These are phyloP conservation scores for Rhizopogon sp. DNA, from an alignment of 768 basidiomycete genomes.

Conservation along the genomic window DNA sequence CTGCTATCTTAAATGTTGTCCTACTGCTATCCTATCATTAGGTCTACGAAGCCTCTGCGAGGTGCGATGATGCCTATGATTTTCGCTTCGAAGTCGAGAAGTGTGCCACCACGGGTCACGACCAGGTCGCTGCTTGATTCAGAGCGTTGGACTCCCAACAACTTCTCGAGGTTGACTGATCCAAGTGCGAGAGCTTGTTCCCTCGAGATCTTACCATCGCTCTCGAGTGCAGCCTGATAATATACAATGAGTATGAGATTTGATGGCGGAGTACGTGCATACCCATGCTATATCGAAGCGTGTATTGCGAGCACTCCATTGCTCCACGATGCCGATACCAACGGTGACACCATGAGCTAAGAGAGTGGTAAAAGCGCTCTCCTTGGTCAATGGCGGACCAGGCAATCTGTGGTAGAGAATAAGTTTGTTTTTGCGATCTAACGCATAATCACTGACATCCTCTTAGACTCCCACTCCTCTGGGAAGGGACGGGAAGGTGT, in stretches of 20 bases:
- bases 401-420: slow-evolving; percentile 18
- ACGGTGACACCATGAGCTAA: slow-evolving; percentile 67
- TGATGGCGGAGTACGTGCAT: slow-evolving; percentile 20
- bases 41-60: slow-evolving; percentile 42
- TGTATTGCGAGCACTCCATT: slow-evolving; percentile 71
- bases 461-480: slow-evolving; percentile 55
- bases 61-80: slow-evolving; percentile 54
- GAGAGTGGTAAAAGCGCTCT: slow-evolving; percentile 57
- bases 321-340: slow-evolving; percentile 59
- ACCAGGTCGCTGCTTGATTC: slow-evolving; percentile 46
- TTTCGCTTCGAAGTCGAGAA: slow-evolving; percentile 41
- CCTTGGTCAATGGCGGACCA: slow-evolving; percentile 28
- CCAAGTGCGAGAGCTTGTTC: slow-evolving; percentile 47
- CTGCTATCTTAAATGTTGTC: neutral
- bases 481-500: slow-evolving; percentile 71
- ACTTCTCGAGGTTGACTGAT: slow-evolving; percentile 48
- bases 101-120: slow-evolving; percentile 48
- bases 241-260: slow-evolving; percentile 18
- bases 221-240: slow-evolving; percentile 35
- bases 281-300: slow-evolving; percentile 85
- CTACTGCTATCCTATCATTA: slow-evolving; percentile 19
- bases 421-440: neutral
- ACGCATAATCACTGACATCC: slow-evolving; percentile 18
- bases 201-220: slow-evolving; percentile 34
- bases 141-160: slow-evolving; percentile 27